Evolutionary conservation across 768 basidiomycete genomes (phyloP).

Genomic region (Tylopilus subfusipes): DNA sequence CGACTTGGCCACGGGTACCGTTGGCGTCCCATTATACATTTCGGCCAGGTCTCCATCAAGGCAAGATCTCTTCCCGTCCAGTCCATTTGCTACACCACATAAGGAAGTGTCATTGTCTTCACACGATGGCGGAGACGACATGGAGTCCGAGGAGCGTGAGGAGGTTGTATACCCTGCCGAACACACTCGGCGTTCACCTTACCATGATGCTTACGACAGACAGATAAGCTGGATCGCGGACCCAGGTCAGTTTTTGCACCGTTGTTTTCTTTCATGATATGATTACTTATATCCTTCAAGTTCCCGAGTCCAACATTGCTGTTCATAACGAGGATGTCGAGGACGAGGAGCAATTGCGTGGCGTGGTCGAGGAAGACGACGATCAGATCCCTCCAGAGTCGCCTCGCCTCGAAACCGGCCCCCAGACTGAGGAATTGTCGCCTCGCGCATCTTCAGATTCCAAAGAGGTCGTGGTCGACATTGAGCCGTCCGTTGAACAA

Average conservation of each 20-base stretch:
- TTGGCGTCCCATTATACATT: conserved; percentile 49
- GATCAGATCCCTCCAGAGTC: conserved; percentile 52
- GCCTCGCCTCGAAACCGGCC: conserved; percentile 43
- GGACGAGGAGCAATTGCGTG: conserved; percentile 38
- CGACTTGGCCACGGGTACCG: conserved; percentile 40
- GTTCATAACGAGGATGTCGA: conserved; percentile 52
- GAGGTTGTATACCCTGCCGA: conserved; percentile 63
- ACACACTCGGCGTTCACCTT: conserved; percentile 49
- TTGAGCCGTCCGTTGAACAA: conserved; percentile 56
- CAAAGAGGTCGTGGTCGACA: conserved; percentile 61
- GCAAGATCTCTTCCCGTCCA: conserved; percentile 60
- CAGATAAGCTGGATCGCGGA: conserved; percentile 78
- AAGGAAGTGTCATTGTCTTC: conserved; percentile 52
- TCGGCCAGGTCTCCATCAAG: conserved; percentile 45
- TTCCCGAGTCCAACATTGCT: conserved; percentile 62
- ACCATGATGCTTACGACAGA: conserved; percentile 46
- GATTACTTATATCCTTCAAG: conserved; percentile 30
- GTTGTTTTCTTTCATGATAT: conserved; percentile 3
- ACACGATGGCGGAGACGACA: conserved; percentile 54
- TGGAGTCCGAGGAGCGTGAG: conserved; percentile 42
- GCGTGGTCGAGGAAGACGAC: conserved; percentile 41
- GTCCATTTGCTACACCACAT: conserved; percentile 69
- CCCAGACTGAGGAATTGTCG: conserved; percentile 50
- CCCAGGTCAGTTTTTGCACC: conserved; percentile 46
- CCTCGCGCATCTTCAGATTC: conserved; percentile 55